Evolutionary conservation across 2,329 filamentous ascomycete genomes (phyloP).

Genomic region (Orbilia javanica): DNA sequence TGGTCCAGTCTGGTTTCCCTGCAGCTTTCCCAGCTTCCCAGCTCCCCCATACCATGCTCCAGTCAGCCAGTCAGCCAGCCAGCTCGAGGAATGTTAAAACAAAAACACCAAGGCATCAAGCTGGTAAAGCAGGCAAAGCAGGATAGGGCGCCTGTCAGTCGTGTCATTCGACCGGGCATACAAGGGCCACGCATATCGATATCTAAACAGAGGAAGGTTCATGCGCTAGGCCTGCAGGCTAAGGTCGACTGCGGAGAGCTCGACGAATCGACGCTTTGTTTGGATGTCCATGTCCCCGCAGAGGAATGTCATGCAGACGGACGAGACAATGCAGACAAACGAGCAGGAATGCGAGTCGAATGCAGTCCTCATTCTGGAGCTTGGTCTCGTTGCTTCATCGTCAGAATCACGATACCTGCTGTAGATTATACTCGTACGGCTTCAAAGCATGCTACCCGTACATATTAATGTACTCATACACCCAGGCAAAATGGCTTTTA

Average conservation of each 20-base stretch:
- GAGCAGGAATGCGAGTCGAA: conserved; percentile 19
- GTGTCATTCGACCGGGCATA: conserved; percentile 22
- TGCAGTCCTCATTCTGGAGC: conserved; percentile 6
- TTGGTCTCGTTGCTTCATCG: conserved; percentile 1
- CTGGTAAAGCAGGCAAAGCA: no score
- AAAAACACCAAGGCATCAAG: conserved; percentile 20
- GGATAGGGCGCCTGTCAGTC: conserved; percentile 34
- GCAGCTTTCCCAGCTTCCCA: conserved; percentile 4
- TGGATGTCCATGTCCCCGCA: conserved; percentile 35
- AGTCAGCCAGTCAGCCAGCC: conserved; percentile 24
- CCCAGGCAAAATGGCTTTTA: neutral
- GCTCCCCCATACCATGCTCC: conserved; percentile 2
- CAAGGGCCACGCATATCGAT: conserved; percentile 57
- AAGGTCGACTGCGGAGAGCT: conserved; percentile 29
- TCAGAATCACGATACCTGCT: conserved; percentile 6
- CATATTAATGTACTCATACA: neutral
- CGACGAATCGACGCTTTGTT: conserved; percentile 45
- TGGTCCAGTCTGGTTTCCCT: neutral
- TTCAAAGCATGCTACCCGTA: neutral
- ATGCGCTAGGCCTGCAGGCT: conserved; percentile 47
- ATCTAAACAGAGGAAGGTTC: conserved; percentile 46
- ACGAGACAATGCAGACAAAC: neutral
- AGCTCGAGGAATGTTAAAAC: conserved; percentile 35
- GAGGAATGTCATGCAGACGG: conserved; percentile 22
- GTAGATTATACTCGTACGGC: neutral